Base-by-base conservation (phyloP, 345 rosid genomes). In the Citropsis articulata region DNA sequence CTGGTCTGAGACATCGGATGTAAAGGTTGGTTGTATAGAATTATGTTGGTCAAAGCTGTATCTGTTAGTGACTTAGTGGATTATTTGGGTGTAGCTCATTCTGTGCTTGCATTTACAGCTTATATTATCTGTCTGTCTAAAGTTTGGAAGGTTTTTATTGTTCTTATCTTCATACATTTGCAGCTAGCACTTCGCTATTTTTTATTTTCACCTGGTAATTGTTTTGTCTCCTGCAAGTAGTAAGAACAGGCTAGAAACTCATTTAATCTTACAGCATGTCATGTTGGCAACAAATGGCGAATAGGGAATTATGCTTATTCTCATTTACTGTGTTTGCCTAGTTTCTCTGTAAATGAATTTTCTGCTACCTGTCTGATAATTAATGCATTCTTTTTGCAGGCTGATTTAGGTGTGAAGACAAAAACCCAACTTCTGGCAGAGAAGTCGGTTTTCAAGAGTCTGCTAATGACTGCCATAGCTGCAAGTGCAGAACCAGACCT, bases 351-450 rank as follows among this genome's bases (percentile, higher is more conserved):
- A 18, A n/a, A 25, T 19, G n/a, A n/a, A 55, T 30, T 4, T 48
- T 63, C 63, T 35, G 66, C 42, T 42, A 64, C 70, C 18, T 64
- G 71, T 73, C 45, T 69, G 66, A 80, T 48, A 56, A n/a, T 57
- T 40, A 40, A 21, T 72, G 9, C 31, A 27, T 63, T 35, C 21
- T 79, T 81, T 13, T 82, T 75, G 84, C 95, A 96, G 99, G 95
- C 92, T 70, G 99, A 96, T 79, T 84, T 94, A 72, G 99, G 99
- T 77, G 99, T 96, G 74, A 96, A 96, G 92, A 96, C 99, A 27
- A 96, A 96, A 92, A 94, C 99, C 75, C 99, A 96, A 82, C 94
- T 96, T 75, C 85, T 94, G 91, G 99, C 99, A 70, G 99, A 96
- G 85, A 96, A 94, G 86, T 94, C 99, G 1, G 98, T 96, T 84